These are phyloP conservation scores for Botrytis fragariae DNA, from an alignment of 2,329 filamentous ascomycete species.

Conservation along the genomic window DNA sequence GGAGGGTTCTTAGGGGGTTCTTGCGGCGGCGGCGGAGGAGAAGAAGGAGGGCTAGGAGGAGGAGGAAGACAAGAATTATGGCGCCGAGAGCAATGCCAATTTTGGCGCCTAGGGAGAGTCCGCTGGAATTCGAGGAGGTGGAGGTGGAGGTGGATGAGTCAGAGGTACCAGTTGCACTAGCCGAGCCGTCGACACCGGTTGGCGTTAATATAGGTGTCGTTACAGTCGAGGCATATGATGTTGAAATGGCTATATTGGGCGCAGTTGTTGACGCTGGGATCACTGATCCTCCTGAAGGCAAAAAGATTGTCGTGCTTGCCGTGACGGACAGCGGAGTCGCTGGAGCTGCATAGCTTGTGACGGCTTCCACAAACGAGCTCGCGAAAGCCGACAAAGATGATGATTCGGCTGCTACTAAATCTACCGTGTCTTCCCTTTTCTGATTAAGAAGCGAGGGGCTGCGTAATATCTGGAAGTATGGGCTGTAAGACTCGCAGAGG, in stretches of 20 bases:
- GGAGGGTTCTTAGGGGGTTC: not conserved
- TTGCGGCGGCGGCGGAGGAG: constrained; percentile 11
- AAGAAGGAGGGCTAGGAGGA: constrained; percentile 8
- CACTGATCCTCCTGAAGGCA: not conserved
- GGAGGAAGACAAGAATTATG: not conserved
- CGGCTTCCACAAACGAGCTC: not conserved
- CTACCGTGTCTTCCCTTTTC: not conserved
- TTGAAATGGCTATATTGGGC: not conserved
- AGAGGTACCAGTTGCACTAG: not conserved
- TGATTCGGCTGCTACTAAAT: not conserved
- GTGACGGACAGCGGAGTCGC: not conserved
- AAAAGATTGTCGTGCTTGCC: not conserved
- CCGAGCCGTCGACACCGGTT: not conserved
- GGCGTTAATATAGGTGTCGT: not conserved
- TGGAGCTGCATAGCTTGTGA: not conserved
- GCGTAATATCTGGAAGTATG: not conserved
- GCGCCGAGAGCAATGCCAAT: constrained; percentile 16
- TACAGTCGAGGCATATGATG: not conserved
- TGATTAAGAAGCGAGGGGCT: not conserved
- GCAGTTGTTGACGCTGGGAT: not conserved
- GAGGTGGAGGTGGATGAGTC: not conserved
- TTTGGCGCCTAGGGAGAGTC: constrained; percentile 17
- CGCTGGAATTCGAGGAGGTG: not conserved
- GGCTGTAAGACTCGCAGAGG: not conserved
- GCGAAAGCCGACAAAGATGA: not conserved